phyloP scores from a whole-genome alignment of 2,329 filamentous ascomycete species.

The Penicillium glabrum region DNA sequence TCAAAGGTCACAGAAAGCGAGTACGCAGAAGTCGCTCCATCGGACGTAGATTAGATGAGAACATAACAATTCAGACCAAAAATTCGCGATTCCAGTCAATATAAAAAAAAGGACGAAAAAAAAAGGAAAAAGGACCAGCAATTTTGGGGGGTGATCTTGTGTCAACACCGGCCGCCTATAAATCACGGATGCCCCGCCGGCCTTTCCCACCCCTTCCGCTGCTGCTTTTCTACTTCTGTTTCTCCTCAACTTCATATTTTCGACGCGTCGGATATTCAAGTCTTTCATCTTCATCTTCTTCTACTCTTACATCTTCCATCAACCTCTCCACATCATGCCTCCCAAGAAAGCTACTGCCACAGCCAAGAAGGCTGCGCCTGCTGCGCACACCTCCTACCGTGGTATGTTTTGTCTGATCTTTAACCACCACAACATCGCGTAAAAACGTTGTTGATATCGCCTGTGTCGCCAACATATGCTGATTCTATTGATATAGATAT shows the following conservation, averaged over 20 bases:
- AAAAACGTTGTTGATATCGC: conserved; percentile 33
- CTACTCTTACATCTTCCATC: conserved; percentile 14
- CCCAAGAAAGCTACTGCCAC: conserved; percentile 62
- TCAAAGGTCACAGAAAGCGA: too few relatives aligned
- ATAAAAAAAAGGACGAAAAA: conserved; percentile 4
- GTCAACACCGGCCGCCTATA: conserved; percentile 45
- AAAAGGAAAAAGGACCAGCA: conserved; percentile 19
- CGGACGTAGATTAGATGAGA: neutral
- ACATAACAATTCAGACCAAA: neutral
- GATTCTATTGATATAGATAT: conserved; percentile 60
- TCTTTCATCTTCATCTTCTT: conserved; percentile 8
- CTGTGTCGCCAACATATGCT: conserved; percentile 56
- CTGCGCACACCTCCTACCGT: conserved; percentile 65
- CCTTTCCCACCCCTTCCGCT: conserved; percentile 38
- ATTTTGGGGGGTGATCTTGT: conserved; percentile 39
- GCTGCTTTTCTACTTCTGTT: conserved; percentile 30
- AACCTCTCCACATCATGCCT: conserved; percentile 53
- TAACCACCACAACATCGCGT: conserved; percentile 49
- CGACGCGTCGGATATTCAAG: conserved; percentile 1
- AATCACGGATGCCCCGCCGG: conserved; percentile 43
- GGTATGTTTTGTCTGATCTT: conserved; percentile 55
- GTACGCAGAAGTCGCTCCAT: neutral
- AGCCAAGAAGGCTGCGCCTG: conserved; percentile 59
- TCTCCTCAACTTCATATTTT: conserved; percentile 11
- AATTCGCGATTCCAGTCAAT: neutral